phyloP scores from a whole-genome alignment of 352 stramenopile species.

The Globisporangium megalacanthum region DNA sequence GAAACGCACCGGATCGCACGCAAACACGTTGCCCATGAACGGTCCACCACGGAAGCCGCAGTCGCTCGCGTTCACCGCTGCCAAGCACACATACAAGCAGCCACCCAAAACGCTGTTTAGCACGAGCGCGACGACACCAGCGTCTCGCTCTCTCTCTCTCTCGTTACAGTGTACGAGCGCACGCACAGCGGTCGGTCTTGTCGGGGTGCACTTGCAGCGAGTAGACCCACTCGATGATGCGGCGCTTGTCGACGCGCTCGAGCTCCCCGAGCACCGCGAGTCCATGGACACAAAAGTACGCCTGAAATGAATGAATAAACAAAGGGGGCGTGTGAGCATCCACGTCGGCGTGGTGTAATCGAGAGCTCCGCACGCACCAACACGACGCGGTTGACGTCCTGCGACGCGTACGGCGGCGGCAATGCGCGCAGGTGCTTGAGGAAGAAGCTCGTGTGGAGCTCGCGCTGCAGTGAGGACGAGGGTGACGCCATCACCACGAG shows the following conservation, averaged over 20 bases:
- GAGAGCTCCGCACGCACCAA: conserved; percentile 27
- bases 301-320: conserved; percentile 15
- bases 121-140: neutral
- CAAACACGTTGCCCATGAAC: conserved; percentile 62
- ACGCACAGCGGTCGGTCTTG: conserved; percentile 45
- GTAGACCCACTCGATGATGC: conserved; percentile 87
- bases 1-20: conserved; percentile 24
- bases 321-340: neutral
- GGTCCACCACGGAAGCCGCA: conserved; percentile 69
- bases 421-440: conserved; percentile 69
- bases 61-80: conserved; percentile 58
- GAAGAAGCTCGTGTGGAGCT: conserved; percentile 80
- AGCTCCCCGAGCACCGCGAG: conserved; percentile 77
- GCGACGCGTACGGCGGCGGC: conserved; percentile 64
- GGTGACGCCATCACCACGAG: too few relatives aligned
- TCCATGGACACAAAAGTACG: conserved; percentile 84
- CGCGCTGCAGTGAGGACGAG: conserved; percentile 42
- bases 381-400: conserved; percentile 80
- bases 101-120: neutral
- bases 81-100: neutral
- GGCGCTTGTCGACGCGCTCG: conserved; percentile 54
- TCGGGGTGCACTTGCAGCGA: conserved; percentile 74
- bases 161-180: neutral
- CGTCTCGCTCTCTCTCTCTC: neutral
- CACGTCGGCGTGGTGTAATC: too few relatives aligned